Base-by-base conservation (phyloP, 495 filamentous ascomycete species). In the Xylaria castorea region DNA sequence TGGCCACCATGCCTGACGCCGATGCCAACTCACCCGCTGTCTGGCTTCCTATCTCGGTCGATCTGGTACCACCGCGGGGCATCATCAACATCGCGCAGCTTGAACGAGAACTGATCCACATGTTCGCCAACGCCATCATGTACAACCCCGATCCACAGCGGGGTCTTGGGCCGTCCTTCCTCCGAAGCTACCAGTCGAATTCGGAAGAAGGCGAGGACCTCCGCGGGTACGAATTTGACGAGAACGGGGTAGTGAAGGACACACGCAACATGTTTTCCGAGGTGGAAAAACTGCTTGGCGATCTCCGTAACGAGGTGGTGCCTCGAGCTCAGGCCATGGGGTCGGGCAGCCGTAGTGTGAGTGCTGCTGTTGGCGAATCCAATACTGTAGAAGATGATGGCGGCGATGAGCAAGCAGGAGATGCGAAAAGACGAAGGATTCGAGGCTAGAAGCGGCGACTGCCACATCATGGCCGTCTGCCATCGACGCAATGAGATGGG, bases 111-210 rank as follows among this genome's bases (percentile, higher is more conserved):
- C 81, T 99, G n/a, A 94, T 96, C 73, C 92, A 95, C 75, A 97
- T 98, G 92, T 98, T 98, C 77, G 92, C 93, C 64, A 99, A 99
- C 77, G 95, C 95, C 18, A 90, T 97, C 77, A 98, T 98, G 96
- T 99, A 94, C 86, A 99, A 98, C 74, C 89, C 92, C 0, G 89
- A 93, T 71, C 88, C 91, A 0, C 80, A 85, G 38, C 90, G 92
- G 48, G 91, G 92, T 0, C 89, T 93, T 48, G 91, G 92, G 0
- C 88, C 86, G 3, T 83, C 84, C 3, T 92, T 92, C 74, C 80
- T 87, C 7, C 73, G 78, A 34, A 74, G 76, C 22, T 76, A 78
- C 25, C 73, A 76, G 22, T 73, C 72, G 1, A 73, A 72, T 51
- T 66, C 77, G 22, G 81, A 82, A 66, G 83, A 76, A 75, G 83